phyloP scores from a whole-genome alignment of 805 yeast species.

The Wickerhamiella domercqiae region DNA sequence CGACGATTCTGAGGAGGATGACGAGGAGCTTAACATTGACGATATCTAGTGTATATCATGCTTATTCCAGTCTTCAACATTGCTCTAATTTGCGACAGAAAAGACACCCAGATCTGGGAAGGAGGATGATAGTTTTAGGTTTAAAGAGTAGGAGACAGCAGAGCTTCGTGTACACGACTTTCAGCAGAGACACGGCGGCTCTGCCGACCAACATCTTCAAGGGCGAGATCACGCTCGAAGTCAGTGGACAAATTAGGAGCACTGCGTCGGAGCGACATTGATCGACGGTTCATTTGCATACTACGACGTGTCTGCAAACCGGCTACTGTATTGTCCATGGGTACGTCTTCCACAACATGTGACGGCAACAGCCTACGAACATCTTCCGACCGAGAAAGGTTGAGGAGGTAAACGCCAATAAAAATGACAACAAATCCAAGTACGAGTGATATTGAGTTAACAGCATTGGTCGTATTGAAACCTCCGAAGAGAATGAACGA shows the following conservation, averaged over 20 bases:
- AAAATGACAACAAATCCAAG: constrained; percentile 79
- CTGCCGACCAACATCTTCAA: constrained; percentile 5
- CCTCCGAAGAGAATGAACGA: constrained; percentile 77
- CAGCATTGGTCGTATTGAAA: constrained; percentile 67
- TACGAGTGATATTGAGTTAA: constrained; percentile 63
- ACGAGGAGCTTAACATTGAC: constrained; percentile 73
- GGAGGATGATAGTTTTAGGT: neutral
- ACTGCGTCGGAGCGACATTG: constrained; percentile 6
- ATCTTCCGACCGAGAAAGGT: constrained; percentile 45
- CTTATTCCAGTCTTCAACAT: neutral
- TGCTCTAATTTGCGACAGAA: neutral
- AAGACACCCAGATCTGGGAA: neutral
- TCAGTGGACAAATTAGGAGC: too few relatives aligned
- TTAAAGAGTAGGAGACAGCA: constrained; percentile 3
- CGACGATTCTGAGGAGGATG: constrained; percentile 67
- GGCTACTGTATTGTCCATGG: constrained; percentile 71
- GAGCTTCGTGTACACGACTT: constrained; percentile 12
- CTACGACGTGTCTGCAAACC: constrained; percentile 66
- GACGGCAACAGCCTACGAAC: constrained; percentile 25
- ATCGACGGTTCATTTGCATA: constrained; percentile 41
- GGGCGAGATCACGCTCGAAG: constrained; percentile 6
- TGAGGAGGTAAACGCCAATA: constrained; percentile 71
- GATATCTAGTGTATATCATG: constrained; percentile 45
- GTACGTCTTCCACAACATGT: constrained; percentile 53
- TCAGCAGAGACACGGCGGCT: constrained; percentile 5